These are phyloP conservation scores for Aspergillus viridinutans DNA, from an alignment of 2,329 filamentous ascomycete species.

Conservation along the genomic window DNA sequence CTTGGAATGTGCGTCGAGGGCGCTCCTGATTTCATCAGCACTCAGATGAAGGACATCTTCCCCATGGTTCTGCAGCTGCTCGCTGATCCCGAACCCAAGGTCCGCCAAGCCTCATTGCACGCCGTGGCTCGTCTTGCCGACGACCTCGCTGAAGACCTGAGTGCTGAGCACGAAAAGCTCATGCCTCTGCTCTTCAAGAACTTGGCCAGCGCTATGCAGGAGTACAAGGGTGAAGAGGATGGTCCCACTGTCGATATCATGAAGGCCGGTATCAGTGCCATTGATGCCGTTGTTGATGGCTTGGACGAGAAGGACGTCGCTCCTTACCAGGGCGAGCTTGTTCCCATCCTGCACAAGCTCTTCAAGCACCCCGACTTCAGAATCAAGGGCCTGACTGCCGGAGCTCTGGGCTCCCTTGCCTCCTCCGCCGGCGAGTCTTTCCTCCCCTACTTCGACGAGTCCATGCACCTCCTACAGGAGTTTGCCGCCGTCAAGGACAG, in stretches of 20 bases:
- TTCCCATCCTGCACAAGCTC: conserved; percentile 78
- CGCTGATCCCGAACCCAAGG: conserved; percentile 74
- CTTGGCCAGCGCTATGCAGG: conserved; percentile 71
- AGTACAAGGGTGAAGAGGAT: conserved; percentile 59
- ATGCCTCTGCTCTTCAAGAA: conserved; percentile 84
- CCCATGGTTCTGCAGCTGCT: conserved; percentile 80
- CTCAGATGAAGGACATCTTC: conserved; percentile 80
- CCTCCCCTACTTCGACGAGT: conserved; percentile 83
- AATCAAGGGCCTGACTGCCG: conserved; percentile 84
- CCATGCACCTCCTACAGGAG: conserved; percentile 81
- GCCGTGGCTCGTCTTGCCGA: conserved; percentile 87
- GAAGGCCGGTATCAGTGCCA: conserved; percentile 81
- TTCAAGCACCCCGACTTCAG: conserved; percentile 81
- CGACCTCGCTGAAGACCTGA: conserved; percentile 86
- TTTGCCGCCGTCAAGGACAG: conserved; percentile 83
- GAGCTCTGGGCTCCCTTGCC: conserved; percentile 86
- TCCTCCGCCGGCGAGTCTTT: conserved; percentile 78
- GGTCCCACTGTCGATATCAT: conserved; percentile 82
- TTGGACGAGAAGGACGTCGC: conserved; percentile 71
- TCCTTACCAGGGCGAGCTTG: conserved; percentile 75
- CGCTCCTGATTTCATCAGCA: conserved; percentile 94
- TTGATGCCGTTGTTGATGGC: conserved; percentile 86
- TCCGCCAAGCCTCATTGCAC: conserved; percentile 82
- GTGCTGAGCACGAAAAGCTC: conserved; percentile 76
- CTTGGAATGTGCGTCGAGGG: conserved; percentile 94